Evolutionary conservation across 2,329 filamentous ascomycete species (phyloP).

Genomic region (Hypomyces rosellus): DNA sequence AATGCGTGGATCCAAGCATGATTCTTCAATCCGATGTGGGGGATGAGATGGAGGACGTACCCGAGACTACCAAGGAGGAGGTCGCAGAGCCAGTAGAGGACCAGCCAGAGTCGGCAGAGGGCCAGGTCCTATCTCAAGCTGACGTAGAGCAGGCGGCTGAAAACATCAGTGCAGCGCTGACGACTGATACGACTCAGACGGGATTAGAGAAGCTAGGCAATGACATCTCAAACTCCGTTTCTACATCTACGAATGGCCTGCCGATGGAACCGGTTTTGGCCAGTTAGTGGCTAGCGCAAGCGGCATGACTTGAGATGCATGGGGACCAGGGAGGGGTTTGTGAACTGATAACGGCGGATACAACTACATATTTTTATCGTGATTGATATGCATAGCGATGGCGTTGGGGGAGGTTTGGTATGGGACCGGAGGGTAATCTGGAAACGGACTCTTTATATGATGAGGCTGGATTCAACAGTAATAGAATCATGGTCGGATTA

Average conservation of each 20-base stretch:
- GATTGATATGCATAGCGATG: slow-evolving; percentile 22
- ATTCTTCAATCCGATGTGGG: slow-evolving; percentile 33
- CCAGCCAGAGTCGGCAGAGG: no score
- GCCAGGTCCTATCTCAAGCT: neutral
- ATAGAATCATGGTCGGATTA: no score
- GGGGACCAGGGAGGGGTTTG: no score
- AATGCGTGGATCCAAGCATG: slow-evolving; percentile 55
- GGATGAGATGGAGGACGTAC: slow-evolving; percentile 16
- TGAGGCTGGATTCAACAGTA: no score
- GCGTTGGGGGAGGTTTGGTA: slow-evolving; percentile 15
- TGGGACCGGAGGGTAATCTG: neutral
- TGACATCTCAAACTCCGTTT: no score
- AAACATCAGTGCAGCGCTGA: neutral
- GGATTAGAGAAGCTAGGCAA: neutral
- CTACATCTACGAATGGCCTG: no score
- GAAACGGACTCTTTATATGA: neutral
- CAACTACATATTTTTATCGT: no score
- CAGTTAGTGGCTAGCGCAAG: no score
- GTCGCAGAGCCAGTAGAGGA: neutral
- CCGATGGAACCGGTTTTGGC: no score
- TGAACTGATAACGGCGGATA: no score
- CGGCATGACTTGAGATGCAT: no score
- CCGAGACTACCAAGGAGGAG: slow-evolving; percentile 13
- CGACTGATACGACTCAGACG: neutral
- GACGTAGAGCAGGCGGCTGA: neutral